phyloP scores from a whole-genome alignment of 2,329 filamentous ascomycete species.

The Hymenoscyphus albidus region DNA sequence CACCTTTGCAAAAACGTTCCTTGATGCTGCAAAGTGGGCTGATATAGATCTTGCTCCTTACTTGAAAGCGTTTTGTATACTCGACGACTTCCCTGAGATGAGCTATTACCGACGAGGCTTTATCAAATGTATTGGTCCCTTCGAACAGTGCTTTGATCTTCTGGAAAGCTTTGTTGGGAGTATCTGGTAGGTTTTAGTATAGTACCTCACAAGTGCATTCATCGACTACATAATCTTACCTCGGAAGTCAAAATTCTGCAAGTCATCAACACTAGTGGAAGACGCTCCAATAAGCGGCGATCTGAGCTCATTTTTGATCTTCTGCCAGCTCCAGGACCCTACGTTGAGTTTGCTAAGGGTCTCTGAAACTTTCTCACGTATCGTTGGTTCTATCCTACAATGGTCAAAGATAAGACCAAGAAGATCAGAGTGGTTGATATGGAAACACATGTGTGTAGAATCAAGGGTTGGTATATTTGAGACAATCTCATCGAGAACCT shows the following conservation, averaged over 20 bases:
- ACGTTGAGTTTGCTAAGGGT: constrained; percentile 84
- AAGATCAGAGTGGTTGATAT: constrained; percentile 84
- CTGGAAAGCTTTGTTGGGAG: constrained; percentile 53
- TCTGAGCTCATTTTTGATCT: constrained; percentile 76
- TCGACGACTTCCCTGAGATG: constrained; percentile 75
- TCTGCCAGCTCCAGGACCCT: constrained; percentile 74
- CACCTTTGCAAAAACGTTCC: constrained; percentile 83
- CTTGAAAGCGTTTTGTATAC: constrained; percentile 70
- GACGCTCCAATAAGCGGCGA: constrained; percentile 78
- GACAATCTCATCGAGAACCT: constrained; percentile 89
- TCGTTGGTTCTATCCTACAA: constrained; percentile 69
- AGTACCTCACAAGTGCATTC: constrained; percentile 1
- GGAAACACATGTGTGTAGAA: constrained; percentile 75
- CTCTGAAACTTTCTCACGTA: constrained; percentile 72
- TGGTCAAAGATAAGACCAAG: constrained; percentile 86
- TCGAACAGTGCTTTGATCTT: constrained; percentile 58
- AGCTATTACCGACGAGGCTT: constrained; percentile 69
- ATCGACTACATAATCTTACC: constrained; percentile 42
- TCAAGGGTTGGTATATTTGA: constrained; percentile 72
- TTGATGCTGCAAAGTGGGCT: constrained; percentile 84
- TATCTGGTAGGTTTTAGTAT: constrained; percentile 40
- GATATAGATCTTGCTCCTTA: constrained; percentile 76
- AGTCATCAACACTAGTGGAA: constrained; percentile 84
- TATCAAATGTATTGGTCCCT: constrained; percentile 65
- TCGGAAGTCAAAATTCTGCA: constrained; percentile 87